phyloP scores from a whole-genome alignment of 2,329 filamentous ascomycete genomes.

The Ascochyta pisi region DNA sequence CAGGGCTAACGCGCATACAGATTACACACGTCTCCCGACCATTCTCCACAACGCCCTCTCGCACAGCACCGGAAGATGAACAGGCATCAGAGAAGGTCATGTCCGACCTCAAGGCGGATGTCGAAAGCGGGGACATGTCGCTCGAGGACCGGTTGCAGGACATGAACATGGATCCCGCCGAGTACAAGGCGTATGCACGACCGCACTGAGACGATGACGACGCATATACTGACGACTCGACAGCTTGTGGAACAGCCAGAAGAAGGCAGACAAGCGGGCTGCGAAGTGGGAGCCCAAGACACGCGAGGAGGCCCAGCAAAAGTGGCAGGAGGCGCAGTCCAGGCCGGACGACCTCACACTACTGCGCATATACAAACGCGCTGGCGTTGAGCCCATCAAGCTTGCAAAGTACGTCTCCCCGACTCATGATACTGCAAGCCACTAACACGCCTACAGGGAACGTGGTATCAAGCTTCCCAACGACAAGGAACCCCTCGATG shows the following conservation, averaged over 20 bases:
- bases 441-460: slow-evolving; percentile 28
- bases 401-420: slow-evolving; percentile 39
- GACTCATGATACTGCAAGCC: too few relatives aligned
- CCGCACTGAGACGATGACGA: background rate
- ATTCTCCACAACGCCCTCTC: slow-evolving; percentile 33
- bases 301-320: slow-evolving; percentile 35
- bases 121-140: slow-evolving; percentile 31
- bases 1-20: slow-evolving; percentile 32
- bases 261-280: slow-evolving; percentile 27
- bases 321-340: slow-evolving; percentile 40
- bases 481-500: slow-evolving; percentile 38
- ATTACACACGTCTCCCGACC: slow-evolving; percentile 33
- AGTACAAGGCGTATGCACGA: slow-evolving; percentile 39
- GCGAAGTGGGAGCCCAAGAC: slow-evolving; percentile 38
- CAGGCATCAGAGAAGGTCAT: slow-evolving; percentile 19
- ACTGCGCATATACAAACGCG: slow-evolving; percentile 41
- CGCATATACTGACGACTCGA: slow-evolving; percentile 19
- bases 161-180: slow-evolving; percentile 35
- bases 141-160: slow-evolving; percentile 38
- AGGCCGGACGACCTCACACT: slow-evolving; percentile 41
- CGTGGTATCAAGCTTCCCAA: slow-evolving; percentile 41
- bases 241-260: slow-evolving; percentile 38
- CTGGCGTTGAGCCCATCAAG: slow-evolving; percentile 44
- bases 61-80: slow-evolving; percentile 30
- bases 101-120: slow-evolving; percentile 23